Base-by-base conservation (phyloP, 805 yeast genomes). In the Diddensiella caesifluorescens region DNA sequence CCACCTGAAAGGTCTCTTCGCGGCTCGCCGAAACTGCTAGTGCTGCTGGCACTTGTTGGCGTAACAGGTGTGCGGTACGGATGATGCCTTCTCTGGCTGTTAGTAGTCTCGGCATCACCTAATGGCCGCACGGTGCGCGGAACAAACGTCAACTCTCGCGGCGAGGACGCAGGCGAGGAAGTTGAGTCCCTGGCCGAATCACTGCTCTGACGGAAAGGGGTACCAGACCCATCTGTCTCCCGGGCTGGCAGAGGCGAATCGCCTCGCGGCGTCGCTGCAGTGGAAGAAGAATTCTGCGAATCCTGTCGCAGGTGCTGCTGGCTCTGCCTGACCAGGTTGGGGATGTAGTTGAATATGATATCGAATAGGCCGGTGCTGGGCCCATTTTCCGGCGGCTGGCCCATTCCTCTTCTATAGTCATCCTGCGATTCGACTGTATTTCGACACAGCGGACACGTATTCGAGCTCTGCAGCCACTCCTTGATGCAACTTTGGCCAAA, bases 361-460 rank as follows among this genome's bases (percentile, higher is more conserved):
- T 52, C 53, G 22, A 49, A 48, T 18, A 51, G 22, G 21, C 42
- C 39, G 4, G 22, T 10, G 10, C n/a, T 22, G 22, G 30, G 22
- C 19, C 35, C 32, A 19, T 35, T 52, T 34, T 48, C 50, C 23
- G 49, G 50, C 35, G 28, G 44, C 34, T 39, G 48, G 28, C 55
- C 56, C 1, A 46, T 50, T 5, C 49, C 21, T 21, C 50, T 44
- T 19, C 50, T 35, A 43, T 42, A 50, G 30, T 53, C 61, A 12
- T 42, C 50, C 41, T 60, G 66, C 13, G 61, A 53, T 42, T 70
- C 69, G 46, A 82, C 65, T 16, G 71, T 65, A 13, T 68, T 68
- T 44, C 97, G 77, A 59, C 98, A 90, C 35, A 90, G 63, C 0
- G 98, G 98, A 59, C 97, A 89, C 2, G 86, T 76, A 22, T 76